Evolutionary conservation across 129 eudicot genomes (phyloP).

Genomic region (Helianthus annuus): DNA sequence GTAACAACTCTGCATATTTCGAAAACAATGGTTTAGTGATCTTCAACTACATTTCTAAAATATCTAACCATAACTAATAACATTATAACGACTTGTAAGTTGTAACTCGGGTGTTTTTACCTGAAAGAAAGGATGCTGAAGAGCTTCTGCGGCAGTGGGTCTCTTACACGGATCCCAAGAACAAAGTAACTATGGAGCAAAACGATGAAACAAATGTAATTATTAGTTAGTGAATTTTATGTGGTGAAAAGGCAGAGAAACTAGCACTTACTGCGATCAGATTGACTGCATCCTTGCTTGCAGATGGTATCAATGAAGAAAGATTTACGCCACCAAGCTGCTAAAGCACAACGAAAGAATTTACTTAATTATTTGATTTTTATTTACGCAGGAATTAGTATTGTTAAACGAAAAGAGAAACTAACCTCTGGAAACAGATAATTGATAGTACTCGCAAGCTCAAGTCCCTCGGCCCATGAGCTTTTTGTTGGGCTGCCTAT

Average conservation of each 20-base stretch:
- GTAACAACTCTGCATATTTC: conserved; percentile 69
- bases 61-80: neutral
- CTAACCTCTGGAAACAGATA: conserved; percentile 89
- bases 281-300: conserved; percentile 78
- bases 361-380: neutral
- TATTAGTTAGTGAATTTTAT: neutral
- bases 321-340: conserved; percentile 83
- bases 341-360: neutral
- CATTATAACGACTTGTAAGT: neutral
- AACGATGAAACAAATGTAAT: neutral
- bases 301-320: conserved; percentile 78
- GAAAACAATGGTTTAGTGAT: neutral
- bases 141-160: conserved; percentile 90
- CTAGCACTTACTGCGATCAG: conserved; percentile 62
- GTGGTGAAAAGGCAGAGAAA: neutral
- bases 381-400: neutral
- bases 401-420: neutral
- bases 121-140: conserved; percentile 99
- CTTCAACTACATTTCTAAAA: neutral
- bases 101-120: conserved; percentile 26
- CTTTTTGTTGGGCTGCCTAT: conserved; percentile 74
- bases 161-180: conserved; percentile 97
- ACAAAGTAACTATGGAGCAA: conserved; percentile 68
- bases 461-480: conserved; percentile 76
- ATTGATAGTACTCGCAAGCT: conserved; percentile 64